phyloP scores from a whole-genome alignment of 257 asterid genomes.

The Gentiana dahurica region DNA sequence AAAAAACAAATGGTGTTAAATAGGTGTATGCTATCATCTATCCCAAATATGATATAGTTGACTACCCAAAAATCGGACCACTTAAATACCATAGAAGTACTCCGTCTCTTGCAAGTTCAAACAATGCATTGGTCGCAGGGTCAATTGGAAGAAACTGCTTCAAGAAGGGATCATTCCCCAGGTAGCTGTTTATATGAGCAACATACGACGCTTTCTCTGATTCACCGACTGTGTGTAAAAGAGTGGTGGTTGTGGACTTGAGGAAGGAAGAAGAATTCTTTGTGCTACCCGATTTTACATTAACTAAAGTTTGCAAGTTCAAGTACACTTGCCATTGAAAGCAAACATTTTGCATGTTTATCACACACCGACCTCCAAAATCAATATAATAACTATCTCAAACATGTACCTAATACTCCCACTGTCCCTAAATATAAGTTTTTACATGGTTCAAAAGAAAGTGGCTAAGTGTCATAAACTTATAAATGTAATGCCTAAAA shows the following conservation, averaged over 20 bases:
- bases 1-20: constrained; percentile 11
- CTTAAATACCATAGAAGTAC: constrained; percentile 73
- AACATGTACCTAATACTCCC: no score
- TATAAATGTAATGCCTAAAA: no score
- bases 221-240: constrained; percentile 76
- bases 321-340: constrained; percentile 51
- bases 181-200: constrained; percentile 91
- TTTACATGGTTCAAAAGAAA: no score
- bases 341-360: constrained; percentile 9
- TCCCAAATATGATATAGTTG: constrained; percentile 7
- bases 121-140: constrained; percentile 56
- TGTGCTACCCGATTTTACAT: constrained; percentile 45
- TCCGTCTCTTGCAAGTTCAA: constrained; percentile 88
- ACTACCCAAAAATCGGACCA: constrained; percentile 10
- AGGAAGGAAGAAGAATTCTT: constrained; percentile 66
- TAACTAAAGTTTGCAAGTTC: constrained; percentile 63
- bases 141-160: constrained; percentile 90
- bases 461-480: no score
- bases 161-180: constrained; percentile 84
- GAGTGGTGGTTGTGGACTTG: constrained; percentile 81
- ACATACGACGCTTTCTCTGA: constrained; percentile 87
- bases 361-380: constrained; percentile 15
- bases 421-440: no score
- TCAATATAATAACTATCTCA: background rate
- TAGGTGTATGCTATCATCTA: background rate